These are phyloP conservation scores for Botrytis galanthina DNA, from an alignment of 2,329 filamentous ascomycete genomes.

Conservation along the genomic window DNA sequence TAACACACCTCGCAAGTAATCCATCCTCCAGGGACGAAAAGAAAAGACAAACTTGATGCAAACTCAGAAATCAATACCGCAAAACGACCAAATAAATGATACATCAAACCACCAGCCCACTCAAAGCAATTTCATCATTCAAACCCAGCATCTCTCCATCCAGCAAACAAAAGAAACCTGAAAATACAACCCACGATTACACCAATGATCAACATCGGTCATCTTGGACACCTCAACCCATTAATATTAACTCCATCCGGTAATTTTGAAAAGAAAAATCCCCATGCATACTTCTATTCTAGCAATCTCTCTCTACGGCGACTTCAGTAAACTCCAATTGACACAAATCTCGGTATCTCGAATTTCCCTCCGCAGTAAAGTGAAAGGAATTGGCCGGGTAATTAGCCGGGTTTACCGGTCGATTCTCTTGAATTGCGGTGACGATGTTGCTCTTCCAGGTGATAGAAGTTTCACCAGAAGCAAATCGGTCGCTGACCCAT, in stretches of 20 bases:
- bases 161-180: background rate
- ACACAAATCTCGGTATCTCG: background rate
- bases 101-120: background rate
- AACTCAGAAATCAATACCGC: background rate
- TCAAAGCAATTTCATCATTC: background rate
- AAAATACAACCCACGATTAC: background rate
- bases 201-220: background rate
- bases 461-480: background rate
- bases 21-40: background rate
- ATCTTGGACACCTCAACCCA: background rate
- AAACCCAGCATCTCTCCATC: background rate
- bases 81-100: background rate
- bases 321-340: background rate
- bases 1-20: background rate
- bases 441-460: background rate
- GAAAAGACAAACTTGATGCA: background rate
- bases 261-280: background rate
- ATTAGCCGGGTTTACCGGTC: background rate
- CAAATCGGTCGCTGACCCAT: background rate
- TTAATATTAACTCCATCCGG: background rate
- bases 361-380: background rate
- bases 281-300: background rate
- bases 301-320: background rate
- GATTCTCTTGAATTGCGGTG: background rate
- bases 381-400: background rate